Conservation (phyloP, 805 yeast genomes). For the Vanderwaltozyma polyspora region DNA sequence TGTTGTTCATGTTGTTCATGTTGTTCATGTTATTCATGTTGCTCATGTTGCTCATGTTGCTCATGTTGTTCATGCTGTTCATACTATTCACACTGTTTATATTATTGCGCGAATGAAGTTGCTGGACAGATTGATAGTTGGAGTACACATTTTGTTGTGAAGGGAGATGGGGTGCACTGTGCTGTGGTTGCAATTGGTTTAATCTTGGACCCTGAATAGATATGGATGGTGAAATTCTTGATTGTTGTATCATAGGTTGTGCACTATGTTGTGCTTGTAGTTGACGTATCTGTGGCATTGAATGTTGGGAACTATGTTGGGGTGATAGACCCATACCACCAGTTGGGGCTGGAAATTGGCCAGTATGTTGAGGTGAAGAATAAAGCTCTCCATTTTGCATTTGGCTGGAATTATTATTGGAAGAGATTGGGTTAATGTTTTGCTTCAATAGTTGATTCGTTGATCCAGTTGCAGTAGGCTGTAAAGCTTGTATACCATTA, state of each 20-base stretch:
- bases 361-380: constrained; percentile 10
- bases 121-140: constrained; percentile 4
- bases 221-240: constrained; percentile 9
- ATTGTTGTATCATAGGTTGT: background rate
- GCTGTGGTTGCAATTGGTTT: constrained; percentile 3
- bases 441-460: constrained; percentile 25
- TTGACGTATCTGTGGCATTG: background rate
- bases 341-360: constrained; percentile 8
- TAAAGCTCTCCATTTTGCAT: background rate
- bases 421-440: constrained; percentile 3
- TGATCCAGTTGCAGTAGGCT: constrained; percentile 27
- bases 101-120: constrained; percentile 1
- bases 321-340: constrained; percentile 1
- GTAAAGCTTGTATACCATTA: background rate
- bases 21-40: constrained; percentile 9
- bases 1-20: constrained; percentile 7
- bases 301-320: constrained; percentile 2
- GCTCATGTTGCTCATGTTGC: no score
- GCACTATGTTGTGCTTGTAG: constrained; percentile 2
- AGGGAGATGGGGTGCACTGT: constrained; percentile 1
- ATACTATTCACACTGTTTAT: background rate
- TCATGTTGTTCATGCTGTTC: background rate
- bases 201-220: constrained; percentile 21
- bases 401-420: background rate
- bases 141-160: constrained; percentile 1